These are phyloP conservation scores for Ceratobasidium sp. DNA, from an alignment of 1,284 basidiomycete species.

Conservation along the genomic window DNA sequence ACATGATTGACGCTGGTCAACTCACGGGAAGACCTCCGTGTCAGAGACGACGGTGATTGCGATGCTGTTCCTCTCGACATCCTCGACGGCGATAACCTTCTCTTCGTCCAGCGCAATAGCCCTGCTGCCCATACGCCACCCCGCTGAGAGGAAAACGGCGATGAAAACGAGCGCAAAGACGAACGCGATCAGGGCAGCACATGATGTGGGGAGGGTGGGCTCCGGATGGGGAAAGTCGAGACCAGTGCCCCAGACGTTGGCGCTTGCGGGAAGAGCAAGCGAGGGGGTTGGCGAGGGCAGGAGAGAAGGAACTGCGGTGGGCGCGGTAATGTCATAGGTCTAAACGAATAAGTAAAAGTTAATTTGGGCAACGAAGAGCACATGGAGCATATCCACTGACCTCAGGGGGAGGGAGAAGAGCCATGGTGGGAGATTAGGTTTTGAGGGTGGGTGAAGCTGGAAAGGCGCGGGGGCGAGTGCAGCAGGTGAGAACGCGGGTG, in stretches of 20 bases:
- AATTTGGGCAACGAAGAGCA: background rate
- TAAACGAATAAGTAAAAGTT: constrained; percentile 1
- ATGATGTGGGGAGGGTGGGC: constrained; percentile 6
- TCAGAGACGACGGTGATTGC: constrained; percentile 24
- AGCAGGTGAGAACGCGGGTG: constrained; percentile 3
- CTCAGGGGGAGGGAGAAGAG: constrained; percentile 17
- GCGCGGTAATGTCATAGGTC: constrained; percentile 25
- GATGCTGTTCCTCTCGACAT: constrained; percentile 21
- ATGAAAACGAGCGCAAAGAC: constrained; percentile 10
- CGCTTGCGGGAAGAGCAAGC: constrained; percentile 27
- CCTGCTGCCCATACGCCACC: constrained; percentile 16
- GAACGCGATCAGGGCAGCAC: constrained; percentile 28
- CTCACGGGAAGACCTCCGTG: constrained; percentile 29
- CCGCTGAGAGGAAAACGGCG: constrained; percentile 5
- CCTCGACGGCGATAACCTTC: constrained; percentile 1
- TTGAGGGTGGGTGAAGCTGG: background rate
- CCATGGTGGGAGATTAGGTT: constrained; percentile 3
- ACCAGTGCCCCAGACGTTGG: constrained; percentile 18
- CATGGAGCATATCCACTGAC: background rate
- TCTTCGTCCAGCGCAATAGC: constrained; percentile 16
- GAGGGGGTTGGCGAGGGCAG: constrained; percentile 20
- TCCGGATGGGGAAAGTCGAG: constrained; percentile 3
- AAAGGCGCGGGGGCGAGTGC: constrained; percentile 2
- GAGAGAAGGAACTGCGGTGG: constrained; percentile 18
- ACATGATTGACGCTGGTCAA: background rate